phyloP scores from a whole-genome alignment of 1,284 basidiomycete species.

The Cystobasidium slooffiae region DNA sequence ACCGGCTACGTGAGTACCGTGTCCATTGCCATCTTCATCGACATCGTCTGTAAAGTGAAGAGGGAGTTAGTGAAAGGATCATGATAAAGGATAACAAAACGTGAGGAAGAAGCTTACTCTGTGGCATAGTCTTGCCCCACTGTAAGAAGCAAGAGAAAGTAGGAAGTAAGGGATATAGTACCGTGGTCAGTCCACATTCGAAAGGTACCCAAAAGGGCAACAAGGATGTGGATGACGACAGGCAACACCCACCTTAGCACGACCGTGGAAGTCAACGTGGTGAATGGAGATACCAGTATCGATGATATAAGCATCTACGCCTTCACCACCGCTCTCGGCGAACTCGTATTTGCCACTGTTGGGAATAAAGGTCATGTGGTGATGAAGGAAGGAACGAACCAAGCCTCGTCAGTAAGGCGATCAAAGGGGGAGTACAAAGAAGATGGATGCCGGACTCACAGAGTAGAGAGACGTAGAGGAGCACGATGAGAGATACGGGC shows the following conservation, averaged over 20 bases:
- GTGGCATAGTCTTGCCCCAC: slow-evolving; percentile 83
- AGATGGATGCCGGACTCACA: slow-evolving; percentile 55
- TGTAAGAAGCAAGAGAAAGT: slow-evolving; percentile 30
- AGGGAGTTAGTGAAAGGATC: no score
- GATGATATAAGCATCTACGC: slow-evolving; percentile 79
- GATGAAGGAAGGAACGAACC: neutral
- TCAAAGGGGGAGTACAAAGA: neutral
- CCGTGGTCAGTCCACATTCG: neutral
- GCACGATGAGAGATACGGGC: slow-evolving; percentile 90
- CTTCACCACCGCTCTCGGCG: slow-evolving; percentile 75
- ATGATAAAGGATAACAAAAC: neutral
- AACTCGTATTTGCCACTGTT: slow-evolving; percentile 74
- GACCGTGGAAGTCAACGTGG: slow-evolving; percentile 86
- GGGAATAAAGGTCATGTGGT: slow-evolving; percentile 3
- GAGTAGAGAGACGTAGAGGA: slow-evolving; percentile 78
- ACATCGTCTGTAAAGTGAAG: slow-evolving; percentile 61
- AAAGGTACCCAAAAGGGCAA: neutral
- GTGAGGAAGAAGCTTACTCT: slow-evolving; percentile 51
- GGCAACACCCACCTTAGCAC: slow-evolving; percentile 61
- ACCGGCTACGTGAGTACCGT: slow-evolving; percentile 76
- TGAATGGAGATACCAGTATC: slow-evolving; percentile 84
- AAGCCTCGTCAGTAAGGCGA: slow-evolving; percentile 12
- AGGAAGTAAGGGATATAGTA: neutral
- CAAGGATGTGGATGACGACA: neutral
- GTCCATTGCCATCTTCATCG: slow-evolving; percentile 72